Percentiles rank a stretch among this genome's conserved stretches.
phyloP scores from a whole-genome alignment of 1,284 basidiomycete genomes.

The Malassezia sp. region DNA sequence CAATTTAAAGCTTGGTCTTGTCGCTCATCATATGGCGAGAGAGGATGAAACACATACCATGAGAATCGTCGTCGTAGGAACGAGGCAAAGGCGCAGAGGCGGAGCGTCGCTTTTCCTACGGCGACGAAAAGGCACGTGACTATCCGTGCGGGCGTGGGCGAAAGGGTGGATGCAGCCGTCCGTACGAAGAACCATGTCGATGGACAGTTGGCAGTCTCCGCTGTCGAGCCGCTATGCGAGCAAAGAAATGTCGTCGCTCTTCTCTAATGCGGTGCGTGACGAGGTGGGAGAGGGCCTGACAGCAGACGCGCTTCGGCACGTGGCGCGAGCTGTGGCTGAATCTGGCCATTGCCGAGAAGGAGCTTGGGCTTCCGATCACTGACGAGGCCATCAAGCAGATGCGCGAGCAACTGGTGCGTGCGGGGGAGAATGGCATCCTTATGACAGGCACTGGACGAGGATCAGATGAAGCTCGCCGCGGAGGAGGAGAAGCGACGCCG shows the following conservation, averaged over 20 bases:
- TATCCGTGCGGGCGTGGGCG: no score
- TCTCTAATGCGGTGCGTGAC: conserved; percentile 71
- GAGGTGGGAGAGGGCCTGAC: no score
- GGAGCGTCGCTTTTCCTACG: no score
- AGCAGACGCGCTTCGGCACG: conserved; percentile 87
- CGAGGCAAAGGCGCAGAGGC: no score
- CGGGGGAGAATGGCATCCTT: background rate
- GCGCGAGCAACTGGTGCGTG: conserved; percentile 67
- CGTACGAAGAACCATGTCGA: conserved; percentile 9
- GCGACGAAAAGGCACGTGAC: no score
- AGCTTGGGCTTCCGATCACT: conserved; percentile 79
- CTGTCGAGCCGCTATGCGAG: conserved; percentile 76
- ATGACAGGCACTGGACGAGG: conserved; percentile 64
- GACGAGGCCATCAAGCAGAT: conserved; percentile 89
- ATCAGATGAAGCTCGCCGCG: conserved; percentile 83
- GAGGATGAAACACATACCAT: no score
- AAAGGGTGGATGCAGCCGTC: no score
- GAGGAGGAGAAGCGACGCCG: conserved; percentile 90
- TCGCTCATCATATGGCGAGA: conserved; percentile 8
- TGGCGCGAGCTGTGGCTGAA: conserved; percentile 95
- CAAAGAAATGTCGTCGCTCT: conserved; percentile 94
- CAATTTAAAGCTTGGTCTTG: conserved; percentile 19
- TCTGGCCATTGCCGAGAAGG: conserved; percentile 89
- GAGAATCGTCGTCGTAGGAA: no score
- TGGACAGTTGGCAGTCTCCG: conserved; percentile 41